Evolutionary conservation across 768 basidiomycete genomes (phyloP).

Genomic region (Pleurotus citrinopileatus): DNA sequence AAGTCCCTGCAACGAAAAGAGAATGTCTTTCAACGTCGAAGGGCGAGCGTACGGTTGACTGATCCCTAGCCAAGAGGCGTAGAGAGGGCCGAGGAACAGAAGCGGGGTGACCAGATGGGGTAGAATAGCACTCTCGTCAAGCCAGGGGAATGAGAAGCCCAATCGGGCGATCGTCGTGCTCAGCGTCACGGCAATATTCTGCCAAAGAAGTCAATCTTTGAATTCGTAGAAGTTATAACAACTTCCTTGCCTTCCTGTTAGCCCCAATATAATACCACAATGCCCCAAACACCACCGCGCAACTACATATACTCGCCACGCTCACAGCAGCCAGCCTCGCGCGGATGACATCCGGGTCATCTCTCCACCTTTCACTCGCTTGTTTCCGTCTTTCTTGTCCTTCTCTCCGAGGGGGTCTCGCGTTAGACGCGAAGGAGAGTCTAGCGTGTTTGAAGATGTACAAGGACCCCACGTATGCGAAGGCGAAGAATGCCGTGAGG

Average conservation of each 20-base stretch:
- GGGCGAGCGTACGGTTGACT: conserved; percentile 53
- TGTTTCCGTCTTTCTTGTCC: conserved; percentile 21
- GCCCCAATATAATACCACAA: conserved; percentile 27
- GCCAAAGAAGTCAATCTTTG: background rate
- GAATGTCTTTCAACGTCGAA: conserved; percentile 41
- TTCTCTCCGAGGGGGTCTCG: conserved; percentile 23
- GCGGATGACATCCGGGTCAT: conserved; percentile 84
- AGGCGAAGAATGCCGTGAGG: conserved; percentile 56
- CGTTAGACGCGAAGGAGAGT: conserved; percentile 42
- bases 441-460: conserved; percentile 71
- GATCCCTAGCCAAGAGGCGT: conserved; percentile 42
- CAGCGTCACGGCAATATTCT: conserved; percentile 19
- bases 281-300: conserved; percentile 46
- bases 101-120: conserved; percentile 69
- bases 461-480: conserved; percentile 78
- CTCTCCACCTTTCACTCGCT: conserved; percentile 57
- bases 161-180: conserved; percentile 36
- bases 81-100: conserved; percentile 78
- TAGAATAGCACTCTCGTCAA: conserved; percentile 20
- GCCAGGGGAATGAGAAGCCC: conserved; percentile 28
- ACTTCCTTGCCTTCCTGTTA: conserved; percentile 17
- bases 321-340: conserved; percentile 70
- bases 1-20: conserved; percentile 54
- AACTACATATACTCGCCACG: conserved; percentile 58
- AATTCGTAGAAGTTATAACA: background rate